Evolutionary conservation across 495 filamentous ascomycete genomes (phyloP), one percentile per base, ranked within the genome.

Genomic region (Penicillium fimorum): DNA sequence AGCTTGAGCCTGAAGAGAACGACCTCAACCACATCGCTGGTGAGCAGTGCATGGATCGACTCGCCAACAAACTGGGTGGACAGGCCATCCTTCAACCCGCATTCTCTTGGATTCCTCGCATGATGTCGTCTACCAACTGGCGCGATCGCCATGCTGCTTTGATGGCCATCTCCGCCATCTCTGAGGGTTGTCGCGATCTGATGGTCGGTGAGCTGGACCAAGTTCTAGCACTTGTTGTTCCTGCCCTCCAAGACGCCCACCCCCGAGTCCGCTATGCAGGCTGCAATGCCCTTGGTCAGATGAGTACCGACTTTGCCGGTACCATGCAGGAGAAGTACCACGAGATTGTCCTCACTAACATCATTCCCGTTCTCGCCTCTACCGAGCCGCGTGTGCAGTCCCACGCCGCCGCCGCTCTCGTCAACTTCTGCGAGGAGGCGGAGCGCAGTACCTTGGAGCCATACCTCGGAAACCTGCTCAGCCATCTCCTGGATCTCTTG

Each of bases 361-460:
- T 99, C 45, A 91, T 97, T 53, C 92, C 92, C 5, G 95, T 97
- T 1, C 82, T 99, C 13, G 82, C 91, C 62, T 92, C 91, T 1
- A 80, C 89, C 3, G 93, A 97, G 71, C 91, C 92, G 24, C 87
- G 95, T 48, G 95, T 99, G 46, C 94, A 97, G 70, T 91, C 95
- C 2, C 95, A 99, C 65, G 95, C 95, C 32, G 95, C 95, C 12
- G 95, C 95, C 15, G 94, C 95, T 20, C 79, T 99, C 17, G 95
- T 99, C 59, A 99, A 99, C 77, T 99, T 99, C 72, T 99, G 95
- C 69, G 95, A 99, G 70, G 95, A 99, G 73, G 94, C 94, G 0
- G 94, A 97, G 68, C 96, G 96, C 71, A 83, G 81, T 46, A 87
- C 91, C 30, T 81, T 99, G 12, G 92, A 96, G 70, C 95, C 95